These are phyloP conservation scores for Orychophragmus violaceus DNA, from an alignment of 345 rosid species.

Conservation along the genomic window DNA sequence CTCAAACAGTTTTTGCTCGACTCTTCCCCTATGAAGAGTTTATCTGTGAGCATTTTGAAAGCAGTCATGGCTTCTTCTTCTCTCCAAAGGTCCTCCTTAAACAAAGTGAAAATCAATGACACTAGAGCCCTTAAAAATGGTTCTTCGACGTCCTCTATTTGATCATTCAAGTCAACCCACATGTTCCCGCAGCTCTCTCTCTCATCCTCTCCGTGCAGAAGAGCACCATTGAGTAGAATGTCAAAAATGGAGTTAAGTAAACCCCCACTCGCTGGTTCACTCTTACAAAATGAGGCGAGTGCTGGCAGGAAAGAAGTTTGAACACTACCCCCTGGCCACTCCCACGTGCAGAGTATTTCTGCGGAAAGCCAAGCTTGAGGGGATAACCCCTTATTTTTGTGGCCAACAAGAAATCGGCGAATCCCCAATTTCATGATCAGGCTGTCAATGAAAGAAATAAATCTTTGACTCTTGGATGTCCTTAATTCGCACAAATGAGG, in stretches of 20 bases:
- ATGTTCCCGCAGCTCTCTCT: conserved; percentile 30
- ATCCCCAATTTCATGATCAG: conserved; percentile 63
- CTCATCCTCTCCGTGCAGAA: conserved; percentile 49
- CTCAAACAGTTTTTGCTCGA: conserved; percentile 58
- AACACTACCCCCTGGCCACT: conserved; percentile 89
- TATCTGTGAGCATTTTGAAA: conserved; percentile 53
- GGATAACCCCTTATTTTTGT: conserved; percentile 27
- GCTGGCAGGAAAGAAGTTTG: conserved; percentile 62
- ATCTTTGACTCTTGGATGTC: conserved; percentile 52
- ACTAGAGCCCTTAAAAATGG: conserved; percentile 83
- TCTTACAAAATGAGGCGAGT: conserved; percentile 49
- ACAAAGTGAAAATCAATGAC: conserved; percentile 51
- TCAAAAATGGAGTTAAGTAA: conserved; percentile 58
- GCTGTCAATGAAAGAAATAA: conserved; percentile 60
- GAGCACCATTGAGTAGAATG: conserved; percentile 80
- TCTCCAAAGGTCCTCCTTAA: conserved; percentile 63
- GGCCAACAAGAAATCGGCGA: conserved; percentile 40
- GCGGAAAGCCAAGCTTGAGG: conserved; percentile 85
- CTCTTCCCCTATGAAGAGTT: conserved; percentile 71
- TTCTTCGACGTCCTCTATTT: conserved; percentile 49
- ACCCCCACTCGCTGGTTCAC: conserved; percentile 32
- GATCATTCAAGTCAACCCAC: conserved; percentile 41
- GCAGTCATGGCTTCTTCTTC: conserved; percentile 53
- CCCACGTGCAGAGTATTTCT: conserved; percentile 88
- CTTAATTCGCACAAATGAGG: conserved; percentile 19